A percentile compares a stretch with the other conserved stretches of the same genome.
Evolutionary conservation across 768 basidiomycete genomes (phyloP).

Genomic region (Inosperma sp.): DNA sequence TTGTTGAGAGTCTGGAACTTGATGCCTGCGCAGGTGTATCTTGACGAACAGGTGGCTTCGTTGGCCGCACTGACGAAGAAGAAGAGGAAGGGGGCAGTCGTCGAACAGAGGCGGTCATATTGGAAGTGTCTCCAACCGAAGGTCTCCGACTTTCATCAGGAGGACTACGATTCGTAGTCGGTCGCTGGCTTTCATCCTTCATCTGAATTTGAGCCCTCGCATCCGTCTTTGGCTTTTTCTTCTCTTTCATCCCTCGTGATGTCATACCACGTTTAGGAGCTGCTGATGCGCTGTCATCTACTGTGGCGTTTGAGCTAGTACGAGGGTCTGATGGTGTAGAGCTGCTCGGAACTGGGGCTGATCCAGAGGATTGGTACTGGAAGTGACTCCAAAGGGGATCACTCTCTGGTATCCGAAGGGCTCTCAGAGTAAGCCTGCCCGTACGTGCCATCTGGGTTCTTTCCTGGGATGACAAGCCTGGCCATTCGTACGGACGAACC

Average conservation of each 20-base stretch:
- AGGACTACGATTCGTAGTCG: slow-evolving; percentile 12
- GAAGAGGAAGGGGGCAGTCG: neutral
- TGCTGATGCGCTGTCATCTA: slow-evolving; percentile 22
- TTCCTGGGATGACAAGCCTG: slow-evolving; percentile 44
- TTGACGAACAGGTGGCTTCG: neutral
- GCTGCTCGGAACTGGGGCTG: slow-evolving; percentile 9
- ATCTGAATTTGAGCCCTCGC: slow-evolving; percentile 39
- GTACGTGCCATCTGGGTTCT: slow-evolving; percentile 47
- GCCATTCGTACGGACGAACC: slow-evolving; percentile 65
- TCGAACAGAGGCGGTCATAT: neutral
- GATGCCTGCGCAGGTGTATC: neutral
- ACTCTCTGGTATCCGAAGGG: slow-evolving; percentile 51
- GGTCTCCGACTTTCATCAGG: slow-evolving; percentile 5
- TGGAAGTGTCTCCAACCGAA: neutral
- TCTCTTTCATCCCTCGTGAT: slow-evolving; percentile 44
- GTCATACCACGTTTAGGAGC: slow-evolving; percentile 44
- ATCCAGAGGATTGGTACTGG: slow-evolving; percentile 22
- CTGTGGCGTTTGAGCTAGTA: no score
- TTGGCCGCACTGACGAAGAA: neutral
- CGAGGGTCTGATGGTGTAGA: slow-evolving; percentile 15
- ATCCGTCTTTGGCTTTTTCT: slow-evolving; percentile 43
- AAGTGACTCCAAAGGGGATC: slow-evolving; percentile 64
- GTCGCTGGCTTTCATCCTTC: slow-evolving; percentile 44
- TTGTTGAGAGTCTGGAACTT: neutral
- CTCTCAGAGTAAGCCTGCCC: slow-evolving; percentile 45